phyloP scores from a whole-genome alignment of 108 stramenopile species.

The Mediolabrus comicus region DNA sequence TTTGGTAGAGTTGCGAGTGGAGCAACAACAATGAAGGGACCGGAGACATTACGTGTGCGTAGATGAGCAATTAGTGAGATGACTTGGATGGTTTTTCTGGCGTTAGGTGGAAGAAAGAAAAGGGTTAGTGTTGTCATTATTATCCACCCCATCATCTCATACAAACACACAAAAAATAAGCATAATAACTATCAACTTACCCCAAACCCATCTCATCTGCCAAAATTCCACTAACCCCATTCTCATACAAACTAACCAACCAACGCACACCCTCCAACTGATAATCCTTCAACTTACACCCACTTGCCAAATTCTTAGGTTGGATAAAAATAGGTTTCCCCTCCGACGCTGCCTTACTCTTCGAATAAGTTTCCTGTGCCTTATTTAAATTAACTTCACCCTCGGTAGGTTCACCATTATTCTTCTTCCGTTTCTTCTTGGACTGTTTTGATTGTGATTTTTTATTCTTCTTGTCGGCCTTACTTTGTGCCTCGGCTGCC shows the following conservation, averaged over 20 bases:
- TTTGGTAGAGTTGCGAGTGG: conserved; percentile 99
- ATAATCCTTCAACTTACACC: conserved; percentile 83
- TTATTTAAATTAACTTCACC: conserved; percentile 56
- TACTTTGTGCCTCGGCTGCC: conserved; percentile 48
- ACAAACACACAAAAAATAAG: not conserved
- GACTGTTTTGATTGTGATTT: conserved; percentile 35
- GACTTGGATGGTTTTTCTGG: conserved; percentile 91
- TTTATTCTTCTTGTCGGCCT: conserved; percentile 45
- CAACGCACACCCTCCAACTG: conserved; percentile 92
- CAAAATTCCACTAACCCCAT: conserved; percentile 97
- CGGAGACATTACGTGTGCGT: conserved; percentile 79
- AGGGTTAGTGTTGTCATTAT: not conserved
- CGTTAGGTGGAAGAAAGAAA: not conserved
- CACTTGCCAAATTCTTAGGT: conserved; percentile 70
- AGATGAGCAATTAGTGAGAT: conserved; percentile 95
- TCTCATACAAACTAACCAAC: conserved; percentile 96
- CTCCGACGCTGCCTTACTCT: conserved; percentile 23
- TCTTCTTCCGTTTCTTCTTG: conserved; percentile 59
- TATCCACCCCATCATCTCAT: not conserved
- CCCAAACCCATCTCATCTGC: conserved; percentile 95
- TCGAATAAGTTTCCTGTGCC: conserved; percentile 64
- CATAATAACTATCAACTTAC: conserved; percentile 7
- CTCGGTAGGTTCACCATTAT: conserved; percentile 33
- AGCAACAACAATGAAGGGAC: conserved; percentile 94
- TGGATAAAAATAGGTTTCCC: conserved; percentile 80